phyloP scores from a whole-genome alignment of 2,329 filamentous ascomycete genomes.

The Venturia aucupariae region DNA sequence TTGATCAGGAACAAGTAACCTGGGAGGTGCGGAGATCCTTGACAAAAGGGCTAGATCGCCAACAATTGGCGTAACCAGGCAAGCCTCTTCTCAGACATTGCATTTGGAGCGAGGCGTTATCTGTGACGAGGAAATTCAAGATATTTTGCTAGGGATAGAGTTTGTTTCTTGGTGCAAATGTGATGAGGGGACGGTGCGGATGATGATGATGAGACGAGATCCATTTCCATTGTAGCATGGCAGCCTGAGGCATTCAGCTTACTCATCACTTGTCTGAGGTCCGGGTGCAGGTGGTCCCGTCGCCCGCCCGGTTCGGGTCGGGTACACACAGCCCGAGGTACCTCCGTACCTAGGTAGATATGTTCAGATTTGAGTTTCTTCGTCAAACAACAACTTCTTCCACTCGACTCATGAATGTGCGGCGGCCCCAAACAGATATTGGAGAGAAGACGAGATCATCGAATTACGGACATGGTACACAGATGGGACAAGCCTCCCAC shows the following conservation, averaged over 20 bases:
- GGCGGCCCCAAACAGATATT: not conserved
- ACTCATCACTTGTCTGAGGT: too few species aligned
- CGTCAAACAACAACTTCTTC: not conserved
- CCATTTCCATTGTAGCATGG: too few species aligned
- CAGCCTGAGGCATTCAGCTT: not conserved
- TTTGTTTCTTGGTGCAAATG: constrained; percentile 6
- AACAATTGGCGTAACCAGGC: not conserved
- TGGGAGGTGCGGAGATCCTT: not conserved
- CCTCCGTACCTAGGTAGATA: too few species aligned
- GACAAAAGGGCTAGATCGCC: not conserved
- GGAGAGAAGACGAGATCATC: not conserved
- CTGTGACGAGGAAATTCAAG: not conserved
- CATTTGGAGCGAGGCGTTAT: not conserved
- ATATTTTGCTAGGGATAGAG: not conserved
- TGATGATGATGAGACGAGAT: too few species aligned
- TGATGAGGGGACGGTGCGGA: not conserved
- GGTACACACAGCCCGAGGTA: too few species aligned
- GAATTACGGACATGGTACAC: not conserved
- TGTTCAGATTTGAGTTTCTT: too few species aligned
- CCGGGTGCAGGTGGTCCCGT: too few species aligned
- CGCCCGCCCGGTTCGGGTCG: too few species aligned
- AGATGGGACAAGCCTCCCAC: not conserved
- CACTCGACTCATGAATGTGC: not conserved
- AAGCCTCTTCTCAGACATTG: not conserved
- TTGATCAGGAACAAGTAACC: not conserved